Conservation (phyloP, 306 rosid species). For the Corylus americana region DNA sequence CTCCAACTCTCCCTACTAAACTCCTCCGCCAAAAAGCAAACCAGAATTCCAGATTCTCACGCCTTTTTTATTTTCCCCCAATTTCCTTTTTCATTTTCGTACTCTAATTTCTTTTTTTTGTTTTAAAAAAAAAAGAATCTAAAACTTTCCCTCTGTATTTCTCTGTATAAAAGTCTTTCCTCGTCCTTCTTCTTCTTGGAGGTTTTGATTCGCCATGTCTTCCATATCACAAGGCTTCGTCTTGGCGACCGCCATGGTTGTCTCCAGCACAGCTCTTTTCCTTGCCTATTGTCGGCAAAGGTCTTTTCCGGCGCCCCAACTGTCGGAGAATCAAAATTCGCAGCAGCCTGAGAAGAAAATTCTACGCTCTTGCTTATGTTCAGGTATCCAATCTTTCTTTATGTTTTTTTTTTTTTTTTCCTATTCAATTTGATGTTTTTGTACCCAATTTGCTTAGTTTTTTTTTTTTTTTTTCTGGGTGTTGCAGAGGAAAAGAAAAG, state of each 20-base stretch:
- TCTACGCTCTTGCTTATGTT: no score
- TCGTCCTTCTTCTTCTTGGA: background rate
- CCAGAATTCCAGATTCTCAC: background rate
- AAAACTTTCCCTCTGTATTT: background rate
- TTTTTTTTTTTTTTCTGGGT: background rate
- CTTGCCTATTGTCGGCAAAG: slow-evolving; percentile 36
- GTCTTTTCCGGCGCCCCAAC: background rate
- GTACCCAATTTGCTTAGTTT: no score
- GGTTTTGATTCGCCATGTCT: slow-evolving; percentile 31
- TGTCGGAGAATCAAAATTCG: no score
- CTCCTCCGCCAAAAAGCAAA: background rate
- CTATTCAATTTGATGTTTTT: no score
- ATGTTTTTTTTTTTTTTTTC: no score
- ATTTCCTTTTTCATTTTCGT: background rate
- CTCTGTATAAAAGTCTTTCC: no score
- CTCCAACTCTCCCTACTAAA: background rate
- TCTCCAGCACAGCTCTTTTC: slow-evolving; percentile 50
- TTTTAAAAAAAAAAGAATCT: no score
- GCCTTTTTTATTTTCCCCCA: background rate
- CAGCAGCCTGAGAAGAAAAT: no score
- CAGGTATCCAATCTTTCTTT: no score
- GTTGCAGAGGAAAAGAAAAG: slow-evolving; percentile 45
- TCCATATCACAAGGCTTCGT: slow-evolving; percentile 47
- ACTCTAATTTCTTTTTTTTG: background rate
- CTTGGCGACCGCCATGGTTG: slow-evolving; percentile 57